Conservation (phyloP, 1,284 basidiomycete genomes). For the Polyporus tsugae region DNA sequence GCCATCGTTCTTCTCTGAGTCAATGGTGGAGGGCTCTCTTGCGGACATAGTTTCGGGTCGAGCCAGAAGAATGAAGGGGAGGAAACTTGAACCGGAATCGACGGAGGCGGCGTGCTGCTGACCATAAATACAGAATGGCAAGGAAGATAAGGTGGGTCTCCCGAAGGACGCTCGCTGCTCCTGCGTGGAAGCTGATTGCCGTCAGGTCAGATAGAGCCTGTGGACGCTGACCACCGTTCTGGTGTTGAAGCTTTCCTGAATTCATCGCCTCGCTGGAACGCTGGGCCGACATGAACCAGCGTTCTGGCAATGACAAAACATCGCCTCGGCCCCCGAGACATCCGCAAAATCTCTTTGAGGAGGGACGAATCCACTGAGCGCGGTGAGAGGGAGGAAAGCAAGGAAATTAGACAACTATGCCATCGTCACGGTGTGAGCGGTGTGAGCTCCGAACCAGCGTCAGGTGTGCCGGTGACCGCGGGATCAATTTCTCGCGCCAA, state of each 20-base stretch:
- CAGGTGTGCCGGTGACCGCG: background rate
- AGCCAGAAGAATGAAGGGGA: background rate
- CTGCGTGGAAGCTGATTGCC: background rate
- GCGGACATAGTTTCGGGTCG: background rate
- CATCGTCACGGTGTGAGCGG: background rate
- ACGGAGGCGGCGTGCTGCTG: background rate
- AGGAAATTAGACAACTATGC: background rate
- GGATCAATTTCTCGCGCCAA: background rate
- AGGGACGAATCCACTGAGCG: background rate
- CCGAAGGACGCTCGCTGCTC: background rate
- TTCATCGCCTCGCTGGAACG: background rate
- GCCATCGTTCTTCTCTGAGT: conserved; percentile 24
- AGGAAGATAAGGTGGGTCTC: background rate
- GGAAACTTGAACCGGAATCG: background rate
- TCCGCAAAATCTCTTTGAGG: background rate
- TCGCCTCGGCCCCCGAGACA: background rate
- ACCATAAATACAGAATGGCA: background rate
- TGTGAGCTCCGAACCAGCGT: background rate
- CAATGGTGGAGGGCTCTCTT: background rate
- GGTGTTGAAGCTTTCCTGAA: background rate
- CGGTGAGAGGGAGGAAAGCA: background rate
- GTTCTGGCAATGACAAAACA: background rate
- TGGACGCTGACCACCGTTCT: background rate
- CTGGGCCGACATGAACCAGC: background rate
- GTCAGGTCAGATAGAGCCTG: conserved; percentile 1